Evolutionary conservation across 257 asterid genomes (phyloP).

Genomic region (Jacaranda copaia): DNA sequence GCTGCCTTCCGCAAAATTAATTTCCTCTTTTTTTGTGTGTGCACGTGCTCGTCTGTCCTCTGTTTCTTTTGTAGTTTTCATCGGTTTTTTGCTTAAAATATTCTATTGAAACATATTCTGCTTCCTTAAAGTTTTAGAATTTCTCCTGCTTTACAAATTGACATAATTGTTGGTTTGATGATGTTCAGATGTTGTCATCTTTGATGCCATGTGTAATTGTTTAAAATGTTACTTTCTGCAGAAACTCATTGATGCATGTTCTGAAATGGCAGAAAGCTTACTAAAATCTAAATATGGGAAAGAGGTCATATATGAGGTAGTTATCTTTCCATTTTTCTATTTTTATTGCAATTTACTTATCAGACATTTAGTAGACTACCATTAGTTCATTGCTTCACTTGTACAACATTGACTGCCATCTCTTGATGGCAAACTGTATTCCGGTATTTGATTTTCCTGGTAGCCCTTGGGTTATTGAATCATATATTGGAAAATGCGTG

Average conservation of each 20-base stretch:
- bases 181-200: neutral
- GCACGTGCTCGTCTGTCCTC: neutral
- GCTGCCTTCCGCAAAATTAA: constrained; percentile 10
- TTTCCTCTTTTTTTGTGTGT: too few relatives aligned
- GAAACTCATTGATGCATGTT: constrained; percentile 82
- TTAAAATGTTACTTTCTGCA: constrained; percentile 42
- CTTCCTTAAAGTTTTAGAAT: too few relatives aligned
- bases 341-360: constrained; percentile 11
- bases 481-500: constrained; percentile 20
- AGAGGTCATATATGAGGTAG: constrained; percentile 88
- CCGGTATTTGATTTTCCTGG: neutral
- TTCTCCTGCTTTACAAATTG: neutral
- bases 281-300: constrained; percentile 79
- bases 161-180: neutral
- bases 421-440: neutral
- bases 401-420: neutral
- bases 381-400: neutral
- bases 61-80: neutral
- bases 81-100: neutral
- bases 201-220: constrained; percentile 2
- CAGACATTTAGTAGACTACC: neutral
- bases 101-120: too few relatives aligned
- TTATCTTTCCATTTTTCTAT: constrained; percentile 20
- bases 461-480: neutral
- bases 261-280: constrained; percentile 63